Percentiles rank a stretch among this genome's conserved stretches.
Evolutionary conservation across 805 yeast genomes (phyloP).

Genomic region (Candida gorgasii): DNA sequence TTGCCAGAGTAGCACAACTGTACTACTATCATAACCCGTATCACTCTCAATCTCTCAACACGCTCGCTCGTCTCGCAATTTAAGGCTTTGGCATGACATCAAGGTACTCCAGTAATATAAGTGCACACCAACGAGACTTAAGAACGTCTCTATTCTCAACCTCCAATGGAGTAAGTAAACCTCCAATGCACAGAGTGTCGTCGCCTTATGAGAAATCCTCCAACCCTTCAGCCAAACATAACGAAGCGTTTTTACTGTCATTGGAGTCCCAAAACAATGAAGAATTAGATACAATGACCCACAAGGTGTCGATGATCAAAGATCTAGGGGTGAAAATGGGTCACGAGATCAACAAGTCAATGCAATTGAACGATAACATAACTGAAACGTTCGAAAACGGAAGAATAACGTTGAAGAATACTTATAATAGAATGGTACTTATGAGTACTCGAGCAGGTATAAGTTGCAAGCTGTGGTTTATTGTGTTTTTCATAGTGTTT

Average conservation of each 20-base stretch:
- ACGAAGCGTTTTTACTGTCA: conserved; percentile 43
- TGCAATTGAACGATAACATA: conserved; percentile 42
- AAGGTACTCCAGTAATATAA: conserved; percentile 27
- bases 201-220: conserved; percentile 41
- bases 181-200: conserved; percentile 28
- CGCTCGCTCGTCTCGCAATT: too few relatives aligned
- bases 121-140: conserved; percentile 43
- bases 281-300: conserved; percentile 42
- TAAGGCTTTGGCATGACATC: conserved; percentile 21
- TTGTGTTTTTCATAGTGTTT: conserved; percentile 36
- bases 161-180: conserved; percentile 19
- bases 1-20: too few relatives aligned
- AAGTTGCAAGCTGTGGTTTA: conserved; percentile 46
- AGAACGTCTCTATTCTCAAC: conserved; percentile 41
- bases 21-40: too few relatives aligned
- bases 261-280: conserved; percentile 45
- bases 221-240: conserved; percentile 34
- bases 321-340: conserved; percentile 46
- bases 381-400: conserved; percentile 42
- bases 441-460: conserved; percentile 50
- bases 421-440: conserved; percentile 43
- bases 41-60: too few relatives aligned
- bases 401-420: conserved; percentile 39
- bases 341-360: conserved; percentile 41
- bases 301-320: conserved; percentile 42